These are phyloP conservation scores for Rhododendron molle DNA, from an alignment of 148 eudicot species.

Conservation along the genomic window DNA sequence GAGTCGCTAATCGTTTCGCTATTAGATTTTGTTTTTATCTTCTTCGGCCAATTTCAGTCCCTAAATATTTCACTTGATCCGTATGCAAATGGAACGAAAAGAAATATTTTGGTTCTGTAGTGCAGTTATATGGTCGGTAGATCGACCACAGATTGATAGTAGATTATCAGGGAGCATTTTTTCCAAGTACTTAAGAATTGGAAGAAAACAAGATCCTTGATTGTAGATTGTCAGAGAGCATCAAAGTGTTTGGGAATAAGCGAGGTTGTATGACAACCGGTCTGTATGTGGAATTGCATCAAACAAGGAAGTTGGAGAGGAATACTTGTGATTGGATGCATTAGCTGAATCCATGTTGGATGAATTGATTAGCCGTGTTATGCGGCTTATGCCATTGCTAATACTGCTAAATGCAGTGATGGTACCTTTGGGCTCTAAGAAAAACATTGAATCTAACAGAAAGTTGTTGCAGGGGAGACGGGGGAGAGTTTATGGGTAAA, in stretches of 20 bases:
- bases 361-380: background rate
- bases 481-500: background rate
- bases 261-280: background rate
- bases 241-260: background rate
- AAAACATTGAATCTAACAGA: background rate
- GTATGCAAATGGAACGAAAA: background rate
- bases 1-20: background rate
- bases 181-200: background rate
- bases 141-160: background rate
- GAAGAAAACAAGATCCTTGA: background rate
- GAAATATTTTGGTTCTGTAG: background rate
- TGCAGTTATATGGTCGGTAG: background rate
- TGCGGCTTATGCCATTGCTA: background rate
- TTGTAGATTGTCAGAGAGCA: background rate
- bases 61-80: background rate
- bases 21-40: background rate
- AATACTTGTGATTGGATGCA: background rate
- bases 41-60: background rate
- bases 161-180: too few species aligned
- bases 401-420: background rate
- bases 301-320: background rate
- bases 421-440: background rate
- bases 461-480: background rate
- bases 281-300: background rate
- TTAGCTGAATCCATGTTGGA: background rate